Conservation (phyloP, 2,329 filamentous ascomycete species). For the Alternaria incomplexa region DNA sequence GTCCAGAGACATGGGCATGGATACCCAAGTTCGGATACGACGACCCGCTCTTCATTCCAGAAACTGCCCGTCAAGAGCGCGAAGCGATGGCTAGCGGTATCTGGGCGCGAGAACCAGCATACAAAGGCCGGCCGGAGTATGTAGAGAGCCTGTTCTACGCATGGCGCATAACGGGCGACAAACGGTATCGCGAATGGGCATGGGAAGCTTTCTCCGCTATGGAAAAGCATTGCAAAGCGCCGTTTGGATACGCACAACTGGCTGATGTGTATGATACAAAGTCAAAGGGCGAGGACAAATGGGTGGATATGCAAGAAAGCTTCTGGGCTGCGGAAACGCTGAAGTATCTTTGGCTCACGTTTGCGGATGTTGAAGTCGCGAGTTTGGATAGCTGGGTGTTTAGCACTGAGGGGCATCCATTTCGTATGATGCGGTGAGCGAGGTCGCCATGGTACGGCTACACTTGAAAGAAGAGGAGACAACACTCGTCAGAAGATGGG, state of each 20-base stretch:
- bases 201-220: constrained; percentile 50
- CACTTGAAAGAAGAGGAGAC: neutral
- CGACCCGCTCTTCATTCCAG: constrained; percentile 36
- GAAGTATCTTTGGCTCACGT: constrained; percentile 51
- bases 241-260: constrained; percentile 48
- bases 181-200: constrained; percentile 50
- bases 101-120: constrained; percentile 43
- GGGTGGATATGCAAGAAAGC: constrained; percentile 49
- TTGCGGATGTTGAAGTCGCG: constrained; percentile 43
- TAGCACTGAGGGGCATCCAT: constrained; percentile 52
- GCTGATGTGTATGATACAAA: constrained; percentile 41
- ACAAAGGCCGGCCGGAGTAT: constrained; percentile 49
- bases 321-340: constrained; percentile 51
- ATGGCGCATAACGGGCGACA: constrained; percentile 50
- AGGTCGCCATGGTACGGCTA: neutral
- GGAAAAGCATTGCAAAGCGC: constrained; percentile 47
- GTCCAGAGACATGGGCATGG: constrained; percentile 50
- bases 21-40: constrained; percentile 45
- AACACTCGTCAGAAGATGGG: too few relatives aligned
- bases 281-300: constrained; percentile 27
- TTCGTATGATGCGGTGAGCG: constrained; percentile 46
- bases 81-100: constrained; percentile 42
- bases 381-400: constrained; percentile 53
- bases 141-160: constrained; percentile 51
- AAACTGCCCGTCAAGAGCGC: constrained; percentile 29